These are phyloP conservation scores for Volutella citrinella DNA, from an alignment of 2,329 filamentous ascomycete species.

Conservation along the genomic window DNA sequence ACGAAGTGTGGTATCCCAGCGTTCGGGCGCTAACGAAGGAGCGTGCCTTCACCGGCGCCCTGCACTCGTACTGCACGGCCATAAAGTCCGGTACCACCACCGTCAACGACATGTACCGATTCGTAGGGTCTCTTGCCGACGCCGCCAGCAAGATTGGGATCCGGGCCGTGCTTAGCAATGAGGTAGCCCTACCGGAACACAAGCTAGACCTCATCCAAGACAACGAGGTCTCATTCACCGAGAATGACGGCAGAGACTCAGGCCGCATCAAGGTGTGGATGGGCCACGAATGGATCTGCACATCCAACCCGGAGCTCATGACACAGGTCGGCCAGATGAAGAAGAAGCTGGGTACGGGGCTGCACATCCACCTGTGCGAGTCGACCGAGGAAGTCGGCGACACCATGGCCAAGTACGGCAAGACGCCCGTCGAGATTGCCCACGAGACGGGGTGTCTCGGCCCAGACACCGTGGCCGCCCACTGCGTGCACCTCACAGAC, in stretches of 20 bases:
- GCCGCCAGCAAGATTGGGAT: conserved; percentile 9
- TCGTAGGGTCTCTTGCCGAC: conserved; percentile 9
- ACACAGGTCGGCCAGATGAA: conserved; percentile 9
- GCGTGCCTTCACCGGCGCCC: conserved; percentile 5
- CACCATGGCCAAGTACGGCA: conserved; percentile 2
- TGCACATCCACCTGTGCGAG: conserved; percentile 9
- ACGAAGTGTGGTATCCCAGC: conserved; percentile 7
- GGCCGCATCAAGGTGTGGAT: conserved; percentile 9
- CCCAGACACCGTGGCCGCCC: conserved; percentile 7
- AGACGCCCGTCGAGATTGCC: conserved; percentile 9
- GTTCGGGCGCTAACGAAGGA: conserved; percentile 6
- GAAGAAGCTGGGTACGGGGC: conserved; percentile 6
- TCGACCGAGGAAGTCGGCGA: conserved; percentile 5
- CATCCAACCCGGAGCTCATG: conserved; percentile 11
- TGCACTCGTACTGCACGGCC: conserved; percentile 11
- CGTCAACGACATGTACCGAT: conserved; percentile 12
- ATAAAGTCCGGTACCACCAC: conserved; percentile 10
- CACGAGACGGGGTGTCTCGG: conserved; percentile 9
- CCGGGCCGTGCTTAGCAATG: conserved; percentile 9
- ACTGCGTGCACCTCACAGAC: conserved; percentile 11
- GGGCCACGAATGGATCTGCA: conserved; percentile 14
- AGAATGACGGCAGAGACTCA: conserved; percentile 5
- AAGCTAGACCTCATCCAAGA: conserved; percentile 8
- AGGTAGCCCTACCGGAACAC: conserved; percentile 7
- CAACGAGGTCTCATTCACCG: conserved; percentile 4